Base-by-base conservation (phyloP, 371 early-diverging fungal species). In the Mortierella sp. region DNA sequence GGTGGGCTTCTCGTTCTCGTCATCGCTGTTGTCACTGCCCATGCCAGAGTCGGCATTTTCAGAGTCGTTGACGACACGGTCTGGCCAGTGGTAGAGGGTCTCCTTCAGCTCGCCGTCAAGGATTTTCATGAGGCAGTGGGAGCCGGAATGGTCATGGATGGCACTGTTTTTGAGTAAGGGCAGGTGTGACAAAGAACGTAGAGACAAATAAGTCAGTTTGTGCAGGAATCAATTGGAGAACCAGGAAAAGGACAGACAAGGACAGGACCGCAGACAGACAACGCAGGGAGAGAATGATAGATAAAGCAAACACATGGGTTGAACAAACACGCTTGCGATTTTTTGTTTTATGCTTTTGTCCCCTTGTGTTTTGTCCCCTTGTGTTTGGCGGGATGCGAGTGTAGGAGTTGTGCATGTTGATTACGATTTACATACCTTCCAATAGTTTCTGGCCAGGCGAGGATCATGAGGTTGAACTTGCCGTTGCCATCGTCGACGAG, bases 91-190 rank as follows among this genome's bases (percentile, higher is more conserved):
- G 78, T 91, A 98, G 44, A 91, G 88, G 1, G 94, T 91, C 83
- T 98, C 98, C 71, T 89, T 82, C 45, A 98, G 88, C 75, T 92
- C 89, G 3, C 97, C 97, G 66, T 93, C 94, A 39, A 98, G 89
- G 41, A 97, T 87, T 84, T 97, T 97, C 95, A 98, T 94, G 73
- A 97, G 89, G 87, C 98, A 98, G 86, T 98, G 98, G 61, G 96
- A 93, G 58, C 93, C 92, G n/a, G 95, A 85, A 79, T 98, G 98
- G 86, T 97, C 95, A 85, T 97, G 98, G 85, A 97, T 96, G 53
- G 97, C 95, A 78, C 96, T 96, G 80, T 48, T 26, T n/a, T n/a
- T n/a, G n/a, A n/a, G n/a, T n/a, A n/a, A n/a, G 37, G 40, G 52
- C 10, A 39, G 31, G 37, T 7, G 22, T 37, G 47, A 39, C 24